Base-by-base conservation (phyloP, 495 filamentous ascomycete species). In the Symbiotaphrina buchneri region DNA sequence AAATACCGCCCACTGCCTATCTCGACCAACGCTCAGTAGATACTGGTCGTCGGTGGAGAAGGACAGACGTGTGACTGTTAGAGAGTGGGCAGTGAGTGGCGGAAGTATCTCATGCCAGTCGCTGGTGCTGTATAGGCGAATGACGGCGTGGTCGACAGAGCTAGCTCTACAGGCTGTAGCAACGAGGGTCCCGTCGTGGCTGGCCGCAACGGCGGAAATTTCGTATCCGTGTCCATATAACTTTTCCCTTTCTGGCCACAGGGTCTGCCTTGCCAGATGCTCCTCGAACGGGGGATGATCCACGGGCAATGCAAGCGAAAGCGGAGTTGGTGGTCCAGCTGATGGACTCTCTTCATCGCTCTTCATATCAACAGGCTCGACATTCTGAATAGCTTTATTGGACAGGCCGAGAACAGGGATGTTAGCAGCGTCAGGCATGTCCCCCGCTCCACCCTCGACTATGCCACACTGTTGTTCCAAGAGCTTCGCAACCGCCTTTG, bases 151-250 rank as follows among this genome's bases (percentile, higher is more conserved):
- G 40, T 93, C 83, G 30, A 84, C 53, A 10, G 81, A 87, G 49
- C 71, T 84, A 11, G 90, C 90, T 45, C 74, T 78, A 54, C 85
- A 95, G 2, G 85, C 81, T n/a, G 81, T 91, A 11, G 90, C 87
- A 21, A 99, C 63, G 15, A 92, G 40, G 1, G 44, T 55, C 10
- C 73, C 71, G 41, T 77, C 72, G 37, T 75, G 66, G 40, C 68
- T 81, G 5, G 70, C 64, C n/a, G 84, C 77, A 15, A 93, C 67
- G 6, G 79, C 72, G 14, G 83, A 90, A 24, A 99, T 87, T 49
- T 99, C 87, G 54, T 91, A 91, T n/a, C 87, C 87, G 52, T 99
- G 87, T 4, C 87, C 87, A 48, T 99, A 99, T 4, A 99, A 66
- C 51, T 99, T 99, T 46, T 95, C 87, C 24, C 66, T 68, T 40